phyloP scores from a whole-genome alignment of 2,329 filamentous ascomycete species.

The Ophiostoma angusticollis region DNA sequence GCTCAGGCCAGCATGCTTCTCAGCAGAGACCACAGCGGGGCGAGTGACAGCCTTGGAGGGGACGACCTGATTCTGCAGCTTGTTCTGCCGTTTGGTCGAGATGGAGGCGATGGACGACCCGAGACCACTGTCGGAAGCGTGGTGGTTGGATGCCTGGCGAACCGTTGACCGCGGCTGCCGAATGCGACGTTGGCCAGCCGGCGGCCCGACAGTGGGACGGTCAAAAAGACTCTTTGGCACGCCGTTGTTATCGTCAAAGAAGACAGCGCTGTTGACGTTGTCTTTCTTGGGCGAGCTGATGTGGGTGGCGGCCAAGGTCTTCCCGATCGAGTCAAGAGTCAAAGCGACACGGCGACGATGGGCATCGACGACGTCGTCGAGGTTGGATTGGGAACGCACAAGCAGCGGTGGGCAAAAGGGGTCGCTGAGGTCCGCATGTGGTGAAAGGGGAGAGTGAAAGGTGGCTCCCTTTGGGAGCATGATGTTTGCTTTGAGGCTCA shows the following conservation, averaged over 20 bases:
- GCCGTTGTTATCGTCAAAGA: slow-evolving; percentile 44
- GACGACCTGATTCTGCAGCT: slow-evolving; percentile 9
- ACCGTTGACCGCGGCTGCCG: slow-evolving; percentile 38
- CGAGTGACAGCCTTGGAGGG: slow-evolving; percentile 47
- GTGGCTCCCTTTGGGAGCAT: slow-evolving; percentile 60
- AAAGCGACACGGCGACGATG: slow-evolving; percentile 56
- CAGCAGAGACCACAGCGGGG: slow-evolving; percentile 37
- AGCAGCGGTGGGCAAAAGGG: slow-evolving; percentile 36
- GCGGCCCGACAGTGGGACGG: slow-evolving; percentile 35
- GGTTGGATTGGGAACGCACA: slow-evolving; percentile 55
- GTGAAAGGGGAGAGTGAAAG: slow-evolving; percentile 38
- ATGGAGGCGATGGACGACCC: slow-evolving; percentile 68
- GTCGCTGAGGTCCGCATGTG: slow-evolving; percentile 19
- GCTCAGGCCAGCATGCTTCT: slow-evolving; percentile 49
- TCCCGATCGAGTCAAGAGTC: slow-evolving; percentile 49
- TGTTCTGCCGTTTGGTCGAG: slow-evolving; percentile 28
- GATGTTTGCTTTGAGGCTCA: slow-evolving; percentile 41
- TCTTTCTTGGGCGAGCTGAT: slow-evolving; percentile 25
- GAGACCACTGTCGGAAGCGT: slow-evolving; percentile 77
- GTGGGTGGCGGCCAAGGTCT: slow-evolving; percentile 32
- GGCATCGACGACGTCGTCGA: slow-evolving; percentile 61
- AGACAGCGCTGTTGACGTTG: slow-evolving; percentile 21
- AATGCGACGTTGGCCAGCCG: slow-evolving; percentile 31
- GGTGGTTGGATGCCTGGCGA: slow-evolving; percentile 42
- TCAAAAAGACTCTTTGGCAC: slow-evolving; percentile 48